A percentile compares a stretch with the other conserved stretches of the same genome.
Conservation (phyloP, 2,329 filamentous ascomycete genomes). For the Tricladium varicosporioides region DNA sequence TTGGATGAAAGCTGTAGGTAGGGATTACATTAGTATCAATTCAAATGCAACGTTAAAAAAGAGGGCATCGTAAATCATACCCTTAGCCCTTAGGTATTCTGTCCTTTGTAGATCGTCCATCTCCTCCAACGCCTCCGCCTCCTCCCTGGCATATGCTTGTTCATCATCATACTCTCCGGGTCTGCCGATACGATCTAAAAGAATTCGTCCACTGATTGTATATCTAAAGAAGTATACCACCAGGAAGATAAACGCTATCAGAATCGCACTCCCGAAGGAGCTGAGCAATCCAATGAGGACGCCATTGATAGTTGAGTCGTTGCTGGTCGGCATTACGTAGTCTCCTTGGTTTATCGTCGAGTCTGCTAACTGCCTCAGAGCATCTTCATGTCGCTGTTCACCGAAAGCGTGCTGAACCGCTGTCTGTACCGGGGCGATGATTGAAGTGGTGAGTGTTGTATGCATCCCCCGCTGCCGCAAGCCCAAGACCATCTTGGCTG, state of each 20-base stretch:
- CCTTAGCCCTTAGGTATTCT: slow-evolving; percentile 93
- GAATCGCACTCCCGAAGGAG: slow-evolving; percentile 84
- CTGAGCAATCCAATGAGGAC: slow-evolving; percentile 94
- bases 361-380: slow-evolving; percentile 8
- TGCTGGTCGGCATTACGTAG: slow-evolving; percentile 15
- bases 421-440: slow-evolving; percentile 13
- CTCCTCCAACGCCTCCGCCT: slow-evolving; percentile 88
- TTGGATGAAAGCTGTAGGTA: slow-evolving; percentile 75
- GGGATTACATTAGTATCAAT: background rate
- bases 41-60: slow-evolving; percentile 9
- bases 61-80: slow-evolving; percentile 48
- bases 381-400: slow-evolving; percentile 10
- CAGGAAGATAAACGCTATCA: slow-evolving; percentile 76
- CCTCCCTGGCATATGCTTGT: slow-evolving; percentile 88
- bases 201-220: slow-evolving; percentile 81
- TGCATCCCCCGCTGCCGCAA: slow-evolving; percentile 20
- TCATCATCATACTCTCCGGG: slow-evolving; percentile 98
- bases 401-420: slow-evolving; percentile 1
- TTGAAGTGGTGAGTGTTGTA: slow-evolving; percentile 22
- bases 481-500: slow-evolving; percentile 1
- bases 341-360: background rate
- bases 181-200: slow-evolving; percentile 87
- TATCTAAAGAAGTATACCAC: slow-evolving; percentile 94
- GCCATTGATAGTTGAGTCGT: slow-evolving; percentile 57
- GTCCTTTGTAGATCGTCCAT: slow-evolving; percentile 93